Evolutionary conservation across 768 basidiomycete genomes (phyloP).

Genomic region (Scleroderma citrinum): DNA sequence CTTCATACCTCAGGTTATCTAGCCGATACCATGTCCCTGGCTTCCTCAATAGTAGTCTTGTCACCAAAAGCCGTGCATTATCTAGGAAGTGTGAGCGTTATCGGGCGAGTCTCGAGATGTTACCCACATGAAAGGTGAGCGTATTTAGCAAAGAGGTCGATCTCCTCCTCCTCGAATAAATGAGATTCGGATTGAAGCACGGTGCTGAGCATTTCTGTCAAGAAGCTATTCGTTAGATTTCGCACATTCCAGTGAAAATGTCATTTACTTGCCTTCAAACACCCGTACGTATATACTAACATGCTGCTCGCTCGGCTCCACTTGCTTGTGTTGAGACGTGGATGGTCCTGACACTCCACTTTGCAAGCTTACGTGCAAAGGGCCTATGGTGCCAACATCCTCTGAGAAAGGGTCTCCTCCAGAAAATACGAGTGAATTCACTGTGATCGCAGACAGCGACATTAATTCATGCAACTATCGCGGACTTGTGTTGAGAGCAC

Average conservation of each 20-base stretch:
- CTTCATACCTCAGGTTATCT: slow-evolving; percentile 36
- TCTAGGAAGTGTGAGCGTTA: slow-evolving; percentile 32
- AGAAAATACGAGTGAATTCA: slow-evolving; percentile 26
- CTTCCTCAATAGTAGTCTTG: slow-evolving; percentile 58
- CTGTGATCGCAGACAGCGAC: slow-evolving; percentile 8
- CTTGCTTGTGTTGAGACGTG: slow-evolving; percentile 1
- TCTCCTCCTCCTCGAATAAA: slow-evolving; percentile 47
- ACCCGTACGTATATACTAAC: slow-evolving; percentile 23
- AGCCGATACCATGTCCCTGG: slow-evolving; percentile 49
- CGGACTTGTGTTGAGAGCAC: no score
- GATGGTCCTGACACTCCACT: slow-evolving; percentile 4
- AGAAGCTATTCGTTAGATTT: neutral
- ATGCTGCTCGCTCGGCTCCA: slow-evolving; percentile 4
- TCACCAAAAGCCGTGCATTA: slow-evolving; percentile 54
- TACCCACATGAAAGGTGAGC: slow-evolving; percentile 45
- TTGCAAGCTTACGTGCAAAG: slow-evolving; percentile 1
- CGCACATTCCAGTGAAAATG: neutral
- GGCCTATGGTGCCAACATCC: slow-evolving; percentile 6
- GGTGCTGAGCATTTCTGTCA: slow-evolving; percentile 49
- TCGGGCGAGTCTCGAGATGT: neutral
- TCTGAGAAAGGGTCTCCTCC: slow-evolving; percentile 21
- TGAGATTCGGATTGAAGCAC: slow-evolving; percentile 45
- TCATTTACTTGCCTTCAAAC: slow-evolving; percentile 22
- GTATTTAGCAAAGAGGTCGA: slow-evolving; percentile 38
- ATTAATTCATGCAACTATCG: slow-evolving; percentile 8